These are phyloP conservation scores for Lecanicillium sp. DNA, from an alignment of 2,329 filamentous ascomycete species.

Conservation along the genomic window DNA sequence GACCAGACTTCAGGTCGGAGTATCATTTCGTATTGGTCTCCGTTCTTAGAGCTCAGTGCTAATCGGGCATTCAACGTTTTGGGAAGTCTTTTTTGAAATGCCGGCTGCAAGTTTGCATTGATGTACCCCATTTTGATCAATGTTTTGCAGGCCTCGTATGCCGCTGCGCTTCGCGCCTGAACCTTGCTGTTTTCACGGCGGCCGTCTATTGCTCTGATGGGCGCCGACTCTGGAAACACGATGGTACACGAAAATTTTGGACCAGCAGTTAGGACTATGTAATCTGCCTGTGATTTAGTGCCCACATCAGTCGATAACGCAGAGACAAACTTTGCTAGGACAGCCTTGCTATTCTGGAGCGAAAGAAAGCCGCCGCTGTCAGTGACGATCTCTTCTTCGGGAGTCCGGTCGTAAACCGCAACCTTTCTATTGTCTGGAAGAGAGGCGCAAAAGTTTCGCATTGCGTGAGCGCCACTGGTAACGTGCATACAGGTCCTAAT, in stretches of 20 bases:
- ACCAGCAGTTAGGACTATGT: slow-evolving; percentile 48
- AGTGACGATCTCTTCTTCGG: slow-evolving; percentile 48
- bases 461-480: slow-evolving; percentile 48
- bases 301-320: slow-evolving; percentile 37
- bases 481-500: slow-evolving; percentile 48
- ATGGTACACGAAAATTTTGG: slow-evolving; percentile 68
- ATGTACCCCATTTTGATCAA: slow-evolving; percentile 60
- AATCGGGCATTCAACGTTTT: slow-evolving; percentile 80
- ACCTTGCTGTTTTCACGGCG: slow-evolving; percentile 58
- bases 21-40: slow-evolving; percentile 65
- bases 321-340: slow-evolving; percentile 66
- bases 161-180: slow-evolving; percentile 78
- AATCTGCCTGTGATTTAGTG: slow-evolving; percentile 39
- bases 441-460: slow-evolving; percentile 68
- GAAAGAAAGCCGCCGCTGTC: slow-evolving; percentile 71
- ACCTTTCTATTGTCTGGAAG: slow-evolving; percentile 65
- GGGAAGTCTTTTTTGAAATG: slow-evolving; percentile 62
- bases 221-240: slow-evolving; percentile 66
- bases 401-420: slow-evolving; percentile 16
- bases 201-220: slow-evolving; percentile 59
- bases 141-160: slow-evolving; percentile 71
- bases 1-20: slow-evolving; percentile 73
- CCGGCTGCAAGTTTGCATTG: slow-evolving; percentile 66
- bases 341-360: slow-evolving; percentile 61
- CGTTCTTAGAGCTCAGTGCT: slow-evolving; percentile 72